Conservation (phyloP, 176 grass and related monocot genomes). For the Oryza rufipogon region DNA sequence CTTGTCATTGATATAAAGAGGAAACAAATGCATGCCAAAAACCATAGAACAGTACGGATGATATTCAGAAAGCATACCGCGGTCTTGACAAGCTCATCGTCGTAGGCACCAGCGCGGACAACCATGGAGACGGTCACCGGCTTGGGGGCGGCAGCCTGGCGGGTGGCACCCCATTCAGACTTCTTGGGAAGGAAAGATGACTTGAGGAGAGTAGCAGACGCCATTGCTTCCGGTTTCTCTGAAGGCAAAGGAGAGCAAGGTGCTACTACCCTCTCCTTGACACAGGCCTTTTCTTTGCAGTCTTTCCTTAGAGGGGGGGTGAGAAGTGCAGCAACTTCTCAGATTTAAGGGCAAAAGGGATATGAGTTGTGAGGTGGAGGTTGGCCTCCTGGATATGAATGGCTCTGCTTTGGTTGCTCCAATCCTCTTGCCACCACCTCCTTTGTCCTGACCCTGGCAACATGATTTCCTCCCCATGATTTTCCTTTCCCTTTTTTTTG, state of each 20-base stretch:
- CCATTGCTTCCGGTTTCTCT: conserved; percentile 56
- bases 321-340: conserved; percentile 53
- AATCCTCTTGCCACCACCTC: conserved; percentile 60
- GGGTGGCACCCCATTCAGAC: conserved; percentile 64
- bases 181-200: conserved; percentile 99
- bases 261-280: conserved; percentile 38
- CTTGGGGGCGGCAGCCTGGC: conserved; percentile 46
- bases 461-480: conserved; percentile 24
- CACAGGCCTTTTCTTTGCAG: conserved; percentile 27
- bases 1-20: conserved; percentile 2
- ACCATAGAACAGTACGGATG: background rate
- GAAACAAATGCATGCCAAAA: background rate
- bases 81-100: conserved; percentile 88
- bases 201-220: conserved; percentile 90
- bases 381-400: conserved; percentile 62
- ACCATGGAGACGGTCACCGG: conserved; percentile 64
- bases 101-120: conserved; percentile 73
- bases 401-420: conserved; percentile 63
- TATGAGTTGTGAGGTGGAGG: conserved; percentile 91
- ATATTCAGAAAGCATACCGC: conserved; percentile 62
- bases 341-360: conserved; percentile 66
- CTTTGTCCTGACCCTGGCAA: conserved; percentile 61
- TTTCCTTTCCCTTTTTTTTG: conserved; percentile 32
- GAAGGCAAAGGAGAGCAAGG: conserved; percentile 35
- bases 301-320: conserved; percentile 53